Conservation (phyloP, 2,329 filamentous ascomycete species). For the Hortaea werneckii region DNA sequence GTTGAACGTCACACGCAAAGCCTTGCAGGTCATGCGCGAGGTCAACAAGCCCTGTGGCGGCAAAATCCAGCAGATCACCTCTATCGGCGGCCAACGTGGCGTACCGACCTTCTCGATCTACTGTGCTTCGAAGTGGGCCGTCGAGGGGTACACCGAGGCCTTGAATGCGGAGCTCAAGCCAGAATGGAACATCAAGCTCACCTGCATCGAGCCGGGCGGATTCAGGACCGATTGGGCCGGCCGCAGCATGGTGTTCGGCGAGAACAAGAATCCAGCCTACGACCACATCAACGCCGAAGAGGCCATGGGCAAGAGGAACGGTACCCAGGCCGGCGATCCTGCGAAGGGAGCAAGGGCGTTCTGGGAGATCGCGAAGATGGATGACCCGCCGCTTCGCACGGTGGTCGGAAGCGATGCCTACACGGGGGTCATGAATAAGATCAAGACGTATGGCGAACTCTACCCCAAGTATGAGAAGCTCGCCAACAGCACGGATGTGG, state of each 20-base stretch:
- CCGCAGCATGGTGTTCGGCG: conserved; percentile 37
- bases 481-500: conserved; percentile 37
- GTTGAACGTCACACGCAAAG: conserved; percentile 41
- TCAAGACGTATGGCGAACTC: conserved; percentile 39
- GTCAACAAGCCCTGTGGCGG: conserved; percentile 36
- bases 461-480: conserved; percentile 42
- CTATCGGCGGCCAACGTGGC: conserved; percentile 40
- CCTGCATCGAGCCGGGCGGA: conserved; percentile 36
- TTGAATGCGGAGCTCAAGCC: conserved; percentile 34
- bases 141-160: conserved; percentile 39
- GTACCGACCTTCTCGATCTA: conserved; percentile 33
- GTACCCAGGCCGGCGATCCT: conserved; percentile 41
- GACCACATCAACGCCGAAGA: conserved; percentile 38
- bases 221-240: conserved; percentile 40
- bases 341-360: conserved; percentile 38
- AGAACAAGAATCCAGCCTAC: conserved; percentile 30
- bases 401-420: conserved; percentile 44
- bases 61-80: conserved; percentile 46
- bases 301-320: conserved; percentile 31
- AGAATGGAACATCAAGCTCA: conserved; percentile 39
- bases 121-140: conserved; percentile 35
- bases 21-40: conserved; percentile 36
- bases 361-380: conserved; percentile 42
- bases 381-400: conserved; percentile 43
- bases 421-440: conserved; percentile 38